These are phyloP conservation scores for Trichosporon faecale DNA, from an alignment of 1,284 basidiomycete genomes.

Conservation along the genomic window DNA sequence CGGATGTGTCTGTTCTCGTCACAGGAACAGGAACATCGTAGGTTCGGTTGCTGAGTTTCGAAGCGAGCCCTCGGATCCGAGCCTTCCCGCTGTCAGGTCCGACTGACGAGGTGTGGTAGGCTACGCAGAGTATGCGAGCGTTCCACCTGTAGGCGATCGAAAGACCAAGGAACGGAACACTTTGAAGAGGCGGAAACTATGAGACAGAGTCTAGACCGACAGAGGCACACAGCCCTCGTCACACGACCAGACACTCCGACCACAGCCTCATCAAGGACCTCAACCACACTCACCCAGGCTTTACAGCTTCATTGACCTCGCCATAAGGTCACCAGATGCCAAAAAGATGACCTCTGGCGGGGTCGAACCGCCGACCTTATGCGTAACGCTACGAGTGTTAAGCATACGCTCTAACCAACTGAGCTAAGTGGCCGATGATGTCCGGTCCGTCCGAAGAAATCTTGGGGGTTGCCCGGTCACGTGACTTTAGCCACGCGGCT, in stretches of 20 bases:
- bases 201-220: no score
- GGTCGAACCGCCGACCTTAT: conserved; percentile 13
- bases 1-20: background rate
- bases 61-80: background rate
- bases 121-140: no score
- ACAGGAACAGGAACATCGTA: background rate
- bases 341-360: conserved; percentile 12
- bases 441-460: background rate
- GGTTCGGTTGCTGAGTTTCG: background rate
- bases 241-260: no score
- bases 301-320: background rate
- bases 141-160: no score
- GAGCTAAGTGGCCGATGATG: conserved; percentile 7
- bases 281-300: no score
- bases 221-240: no score
- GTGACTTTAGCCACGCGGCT: background rate
- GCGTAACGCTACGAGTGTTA: conserved; percentile 8
- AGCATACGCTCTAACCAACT: conserved; percentile 15
- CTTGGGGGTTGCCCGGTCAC: background rate
- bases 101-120: no score
- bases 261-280: no score
- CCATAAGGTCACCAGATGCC: background rate
- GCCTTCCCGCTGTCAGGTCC: background rate
- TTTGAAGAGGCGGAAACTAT: no score
- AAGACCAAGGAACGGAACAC: no score